Percentiles rank a stretch among this genome's conserved stretches.
These are phyloP conservation scores for Tolypocladium inflatum DNA, from an alignment of 2,329 filamentous ascomycete species.

Conservation along the genomic window DNA sequence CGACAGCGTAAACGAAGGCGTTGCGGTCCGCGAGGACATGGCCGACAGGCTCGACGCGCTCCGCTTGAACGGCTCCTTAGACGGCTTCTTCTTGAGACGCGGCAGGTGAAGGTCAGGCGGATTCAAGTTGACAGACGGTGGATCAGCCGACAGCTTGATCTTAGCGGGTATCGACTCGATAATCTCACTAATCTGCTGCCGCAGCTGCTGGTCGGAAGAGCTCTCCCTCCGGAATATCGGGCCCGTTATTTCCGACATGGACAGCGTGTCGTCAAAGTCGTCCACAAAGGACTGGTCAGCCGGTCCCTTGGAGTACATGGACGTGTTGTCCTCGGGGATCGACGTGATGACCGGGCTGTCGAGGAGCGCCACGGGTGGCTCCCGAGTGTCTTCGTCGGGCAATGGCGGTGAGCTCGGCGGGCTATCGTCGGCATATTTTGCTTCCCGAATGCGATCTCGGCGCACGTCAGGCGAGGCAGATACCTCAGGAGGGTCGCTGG, in stretches of 20 bases:
- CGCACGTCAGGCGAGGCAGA: slow-evolving; percentile 31
- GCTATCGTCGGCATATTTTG: slow-evolving; percentile 29
- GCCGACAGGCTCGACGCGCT: slow-evolving; percentile 43
- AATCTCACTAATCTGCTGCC: slow-evolving; percentile 71
- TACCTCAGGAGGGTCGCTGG: slow-evolving; percentile 32
- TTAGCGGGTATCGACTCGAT: slow-evolving; percentile 68
- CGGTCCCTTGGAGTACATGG: slow-evolving; percentile 26
- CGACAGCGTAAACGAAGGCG: slow-evolving; percentile 60
- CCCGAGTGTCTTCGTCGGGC: slow-evolving; percentile 7
- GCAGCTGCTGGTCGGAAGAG: slow-evolving; percentile 57
- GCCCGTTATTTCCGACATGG: slow-evolving; percentile 17
- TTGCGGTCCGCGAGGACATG: slow-evolving; percentile 47
- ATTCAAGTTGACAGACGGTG: slow-evolving; percentile 42
- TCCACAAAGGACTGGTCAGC: slow-evolving; percentile 34
- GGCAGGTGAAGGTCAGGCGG: slow-evolving; percentile 48
- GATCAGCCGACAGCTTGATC: slow-evolving; percentile 60
- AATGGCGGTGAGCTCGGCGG: slow-evolving; percentile 40
- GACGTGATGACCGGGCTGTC: slow-evolving; percentile 36
- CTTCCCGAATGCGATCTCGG: slow-evolving; percentile 18
- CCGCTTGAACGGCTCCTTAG: slow-evolving; percentile 33
- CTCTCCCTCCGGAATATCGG: slow-evolving; percentile 19
- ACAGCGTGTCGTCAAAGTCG: slow-evolving; percentile 34
- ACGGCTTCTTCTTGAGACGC: slow-evolving; percentile 31
- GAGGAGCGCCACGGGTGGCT: slow-evolving; percentile 30
- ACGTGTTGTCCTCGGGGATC: slow-evolving; percentile 29